Base-by-base conservation (phyloP, 345 rosid genomes). In the Clarkia xantiana region DNA sequence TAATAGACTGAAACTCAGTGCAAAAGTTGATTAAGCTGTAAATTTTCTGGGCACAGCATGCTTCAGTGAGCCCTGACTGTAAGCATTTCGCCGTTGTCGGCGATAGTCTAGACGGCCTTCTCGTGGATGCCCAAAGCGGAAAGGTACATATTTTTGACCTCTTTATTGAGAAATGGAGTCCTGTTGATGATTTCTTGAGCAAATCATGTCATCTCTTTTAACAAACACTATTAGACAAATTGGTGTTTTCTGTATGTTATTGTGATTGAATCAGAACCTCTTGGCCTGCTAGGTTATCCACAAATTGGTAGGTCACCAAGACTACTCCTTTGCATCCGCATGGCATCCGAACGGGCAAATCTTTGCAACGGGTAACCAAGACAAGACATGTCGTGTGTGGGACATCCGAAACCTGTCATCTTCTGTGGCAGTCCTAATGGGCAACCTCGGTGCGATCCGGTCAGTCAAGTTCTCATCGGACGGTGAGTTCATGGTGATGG, bases 341-440 rank as follows among this genome's bases (percentile, higher is more conserved):
- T 80, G 87, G 87, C 80, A 80, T 47, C 83, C 87, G 0, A 72
- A 80, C 9, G 79, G 83, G 12, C 55, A 17, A 29, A 52, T 67
- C 16, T 74, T 76, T 44, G 81, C 87, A 18, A 77, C 83, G 0
- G 79, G 87, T 47, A 80, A 80, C 62, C 87, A 80, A 60, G 87
- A 80, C 49, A 80, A 68, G 55, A 80, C 81, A 4, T 80, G 83
- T 53, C 76, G 77, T 15, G 71, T 80, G 11, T 80, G 87, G 87
- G 87, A 80, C 50, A 18, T 68, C 1, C 53, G 83, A 62, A 80
- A 77, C 40, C 55, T 74, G 52, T 74, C 78, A 0, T 22, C 51
- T 0, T 58, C 83, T 2, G 41, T 72, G 4, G 72, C 65, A 2
- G 44, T 63, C n/a, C 67, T 80, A 10, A 80, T 76, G 62, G 87